Conservation (phyloP, 495 filamentous ascomycete genomes). For the Neurospora sublineolata region DNA sequence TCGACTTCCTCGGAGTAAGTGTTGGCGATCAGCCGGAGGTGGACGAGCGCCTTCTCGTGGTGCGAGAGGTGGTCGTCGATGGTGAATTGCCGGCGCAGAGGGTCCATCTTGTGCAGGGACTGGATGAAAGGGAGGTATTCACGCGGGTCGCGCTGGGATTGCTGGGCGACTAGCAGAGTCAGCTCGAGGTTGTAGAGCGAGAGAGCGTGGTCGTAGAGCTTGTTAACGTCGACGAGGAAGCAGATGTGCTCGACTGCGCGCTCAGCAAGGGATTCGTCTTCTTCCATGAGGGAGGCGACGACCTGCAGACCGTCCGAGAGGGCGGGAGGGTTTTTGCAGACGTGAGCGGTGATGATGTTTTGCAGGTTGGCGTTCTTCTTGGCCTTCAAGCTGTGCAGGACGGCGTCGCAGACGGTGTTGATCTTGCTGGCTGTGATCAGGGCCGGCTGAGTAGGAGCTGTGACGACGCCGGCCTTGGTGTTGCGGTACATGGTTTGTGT, state of each 20-base stretch:
- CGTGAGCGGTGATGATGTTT: slow-evolving; percentile 86
- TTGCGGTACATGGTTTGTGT: slow-evolving; percentile 89
- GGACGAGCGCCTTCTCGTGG: slow-evolving; percentile 60
- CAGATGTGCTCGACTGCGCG: slow-evolving; percentile 90
- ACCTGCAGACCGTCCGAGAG: slow-evolving; percentile 75
- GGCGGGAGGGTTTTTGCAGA: slow-evolving; percentile 85
- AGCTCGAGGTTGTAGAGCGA: slow-evolving; percentile 88
- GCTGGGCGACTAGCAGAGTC: slow-evolving; percentile 80
- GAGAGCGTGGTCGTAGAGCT: slow-evolving; percentile 81
- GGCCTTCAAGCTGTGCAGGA: slow-evolving; percentile 53
- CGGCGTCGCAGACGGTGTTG: slow-evolving; percentile 80
- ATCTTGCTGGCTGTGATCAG: slow-evolving; percentile 45
- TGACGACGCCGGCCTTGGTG: slow-evolving; percentile 39
- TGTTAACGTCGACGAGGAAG: slow-evolving; percentile 87
- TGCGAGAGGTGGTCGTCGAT: slow-evolving; percentile 82
- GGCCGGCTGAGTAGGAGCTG: slow-evolving; percentile 11
- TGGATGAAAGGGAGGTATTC: slow-evolving; percentile 95
- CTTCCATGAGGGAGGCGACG: slow-evolving; percentile 59
- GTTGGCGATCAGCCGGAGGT: slow-evolving; percentile 52
- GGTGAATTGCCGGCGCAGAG: slow-evolving; percentile 58
- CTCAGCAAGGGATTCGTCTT: slow-evolving; percentile 59
- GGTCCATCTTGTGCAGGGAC: slow-evolving; percentile 60
- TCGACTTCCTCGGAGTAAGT: slow-evolving; percentile 57
- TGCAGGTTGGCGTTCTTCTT: slow-evolving; percentile 63
- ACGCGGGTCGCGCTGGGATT: slow-evolving; percentile 88